Conservation (phyloP, 148 eudicot genomes). For the Rheum nobile region DNA sequence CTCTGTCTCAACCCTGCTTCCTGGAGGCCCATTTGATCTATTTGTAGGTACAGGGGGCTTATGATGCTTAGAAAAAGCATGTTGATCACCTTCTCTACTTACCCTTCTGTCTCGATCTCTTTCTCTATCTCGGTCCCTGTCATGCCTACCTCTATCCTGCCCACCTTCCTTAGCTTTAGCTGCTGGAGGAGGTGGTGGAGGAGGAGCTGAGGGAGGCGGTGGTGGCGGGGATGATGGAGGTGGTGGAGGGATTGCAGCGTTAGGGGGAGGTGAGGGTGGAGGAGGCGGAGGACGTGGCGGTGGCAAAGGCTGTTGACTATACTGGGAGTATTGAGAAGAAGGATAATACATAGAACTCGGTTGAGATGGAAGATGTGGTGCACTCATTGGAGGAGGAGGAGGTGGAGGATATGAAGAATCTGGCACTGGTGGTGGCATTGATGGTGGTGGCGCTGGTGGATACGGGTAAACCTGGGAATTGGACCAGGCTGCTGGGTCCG, state of each 20-base stretch:
- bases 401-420: slow-evolving; percentile 67
- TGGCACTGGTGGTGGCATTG: slow-evolving; percentile 15
- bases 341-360: slow-evolving; percentile 50
- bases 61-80: slow-evolving; percentile 36
- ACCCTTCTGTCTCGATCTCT: slow-evolving; percentile 18
- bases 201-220: slow-evolving; percentile 56
- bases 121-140: slow-evolving; percentile 18
- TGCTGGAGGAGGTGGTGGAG: slow-evolving; percentile 30
- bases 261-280: slow-evolving; percentile 70
- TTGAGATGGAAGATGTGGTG: slow-evolving; percentile 37
- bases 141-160: slow-evolving; percentile 27
- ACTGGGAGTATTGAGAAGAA: slow-evolving; percentile 69
- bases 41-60: slow-evolving; percentile 48
- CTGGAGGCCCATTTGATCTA: slow-evolving; percentile 37
- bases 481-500: not conserved
- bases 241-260: slow-evolving; percentile 75
- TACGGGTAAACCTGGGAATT: slow-evolving; percentile 24
- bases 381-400: slow-evolving; percentile 27
- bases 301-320: slow-evolving; percentile 41
- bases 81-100: slow-evolving; percentile 32
- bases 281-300: slow-evolving; percentile 35
- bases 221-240: slow-evolving; percentile 64
- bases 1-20: slow-evolving; percentile 68
- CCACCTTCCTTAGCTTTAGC: slow-evolving; percentile 40
- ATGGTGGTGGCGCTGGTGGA: slow-evolving; percentile 58